phyloP scores from a whole-genome alignment of 345 rosid species.

The Brassica juncea region DNA sequence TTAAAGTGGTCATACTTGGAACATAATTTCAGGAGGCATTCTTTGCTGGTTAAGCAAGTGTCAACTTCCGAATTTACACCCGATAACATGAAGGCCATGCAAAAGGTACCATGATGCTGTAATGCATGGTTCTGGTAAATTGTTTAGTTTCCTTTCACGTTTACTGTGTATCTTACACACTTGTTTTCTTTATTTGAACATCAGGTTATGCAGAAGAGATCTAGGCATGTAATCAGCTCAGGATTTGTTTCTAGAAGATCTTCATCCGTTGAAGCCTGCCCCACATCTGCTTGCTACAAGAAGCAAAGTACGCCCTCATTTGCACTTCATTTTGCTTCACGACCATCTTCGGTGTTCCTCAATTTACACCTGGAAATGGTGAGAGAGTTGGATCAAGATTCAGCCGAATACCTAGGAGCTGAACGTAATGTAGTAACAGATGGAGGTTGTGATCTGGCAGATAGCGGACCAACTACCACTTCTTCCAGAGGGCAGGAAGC shows the following conservation, averaged over 20 bases:
- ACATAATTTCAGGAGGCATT: slow-evolving; percentile 51
- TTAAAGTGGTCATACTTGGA: slow-evolving; percentile 69
- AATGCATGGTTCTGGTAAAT: slow-evolving; percentile 16
- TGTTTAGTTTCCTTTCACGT: slow-evolving; percentile 2
- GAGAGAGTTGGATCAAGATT: slow-evolving; percentile 55
- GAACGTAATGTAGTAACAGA: slow-evolving; percentile 40
- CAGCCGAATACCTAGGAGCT: slow-evolving; percentile 41
- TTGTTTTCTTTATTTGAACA: neutral
- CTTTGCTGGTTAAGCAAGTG: slow-evolving; percentile 56
- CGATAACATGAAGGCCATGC: slow-evolving; percentile 58
- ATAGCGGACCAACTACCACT: slow-evolving; percentile 34
- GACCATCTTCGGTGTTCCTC: slow-evolving; percentile 59
- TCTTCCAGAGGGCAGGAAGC: slow-evolving; percentile 37
- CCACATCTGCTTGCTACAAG: slow-evolving; percentile 41
- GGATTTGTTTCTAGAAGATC: slow-evolving; percentile 43
- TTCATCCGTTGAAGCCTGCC: slow-evolving; percentile 29
- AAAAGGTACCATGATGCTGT: slow-evolving; percentile 45
- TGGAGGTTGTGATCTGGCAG: slow-evolving; percentile 39
- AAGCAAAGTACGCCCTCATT: slow-evolving; percentile 45
- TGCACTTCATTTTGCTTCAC: slow-evolving; percentile 52
- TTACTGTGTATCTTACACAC: slow-evolving; percentile 8
- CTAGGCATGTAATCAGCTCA: slow-evolving; percentile 40
- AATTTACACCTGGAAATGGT: slow-evolving; percentile 70
- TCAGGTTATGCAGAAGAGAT: slow-evolving; percentile 57
- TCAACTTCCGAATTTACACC: slow-evolving; percentile 69